phyloP scores from a whole-genome alignment of 805 yeast genomes.

The Hanseniaspora singularis region DNA sequence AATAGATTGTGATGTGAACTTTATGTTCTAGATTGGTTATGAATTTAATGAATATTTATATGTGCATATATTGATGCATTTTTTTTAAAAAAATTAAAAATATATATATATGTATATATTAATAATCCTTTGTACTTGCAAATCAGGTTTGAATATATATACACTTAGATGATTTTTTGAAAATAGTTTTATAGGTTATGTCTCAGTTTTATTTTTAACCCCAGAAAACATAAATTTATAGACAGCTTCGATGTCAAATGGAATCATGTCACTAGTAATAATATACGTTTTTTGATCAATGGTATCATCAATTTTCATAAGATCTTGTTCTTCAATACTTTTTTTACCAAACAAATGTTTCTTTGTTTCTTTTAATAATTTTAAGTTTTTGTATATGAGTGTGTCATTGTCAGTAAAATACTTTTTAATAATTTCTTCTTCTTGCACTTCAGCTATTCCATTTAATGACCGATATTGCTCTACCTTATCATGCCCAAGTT shows the following conservation, averaged over 20 bases:
- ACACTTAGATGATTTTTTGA: too few species aligned
- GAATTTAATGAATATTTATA: too few species aligned
- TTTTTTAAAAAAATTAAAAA: too few species aligned
- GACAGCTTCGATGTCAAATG: slow-evolving; percentile 32
- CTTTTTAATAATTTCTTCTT: slow-evolving; percentile 10
- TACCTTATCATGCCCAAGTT: background rate
- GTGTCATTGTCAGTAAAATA: slow-evolving; percentile 10
- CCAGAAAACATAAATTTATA: slow-evolving; percentile 40
- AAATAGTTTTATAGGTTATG: too few species aligned
- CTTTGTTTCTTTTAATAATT: slow-evolving; percentile 4
- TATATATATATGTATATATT: too few species aligned
- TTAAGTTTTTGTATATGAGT: slow-evolving; percentile 1
- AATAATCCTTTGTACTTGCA: too few species aligned
- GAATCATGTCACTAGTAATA: slow-evolving; percentile 20
- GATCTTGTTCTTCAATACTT: slow-evolving; percentile 39
- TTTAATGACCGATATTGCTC: background rate
- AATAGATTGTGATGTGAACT: too few species aligned
- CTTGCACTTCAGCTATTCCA: slow-evolving; percentile 16
- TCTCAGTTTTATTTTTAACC: slow-evolving; percentile 11
- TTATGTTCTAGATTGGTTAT: too few species aligned
- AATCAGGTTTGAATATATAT: too few species aligned
- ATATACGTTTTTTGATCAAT: slow-evolving; percentile 18
- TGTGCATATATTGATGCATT: too few species aligned
- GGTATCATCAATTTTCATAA: slow-evolving; percentile 17
- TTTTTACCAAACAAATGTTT: slow-evolving; percentile 5